Conservation (phyloP, 1,139 yeast species). For the Geotrichum histeridarum region DNA sequence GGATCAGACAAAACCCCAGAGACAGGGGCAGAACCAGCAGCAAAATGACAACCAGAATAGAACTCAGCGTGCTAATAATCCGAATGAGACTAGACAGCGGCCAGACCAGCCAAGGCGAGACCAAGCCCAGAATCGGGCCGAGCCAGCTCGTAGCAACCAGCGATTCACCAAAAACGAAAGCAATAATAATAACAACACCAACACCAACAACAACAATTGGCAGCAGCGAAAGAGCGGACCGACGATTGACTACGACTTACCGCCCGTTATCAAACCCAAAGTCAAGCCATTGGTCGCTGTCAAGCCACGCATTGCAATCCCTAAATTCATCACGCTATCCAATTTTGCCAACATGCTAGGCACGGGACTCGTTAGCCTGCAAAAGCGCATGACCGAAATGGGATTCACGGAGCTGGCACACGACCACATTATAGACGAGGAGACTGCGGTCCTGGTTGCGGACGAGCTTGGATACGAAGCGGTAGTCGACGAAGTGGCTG, state of each 20-base stretch:
- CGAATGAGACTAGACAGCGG: neutral
- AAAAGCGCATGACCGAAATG: constrained; percentile 53
- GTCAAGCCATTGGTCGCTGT: constrained; percentile 23
- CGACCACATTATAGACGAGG: constrained; percentile 77
- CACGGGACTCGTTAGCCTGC: constrained; percentile 57
- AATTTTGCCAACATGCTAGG: constrained; percentile 69
- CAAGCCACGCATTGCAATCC: constrained; percentile 46
- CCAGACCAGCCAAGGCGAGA: neutral
- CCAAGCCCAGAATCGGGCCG: neutral
- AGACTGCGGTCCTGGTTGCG: constrained; percentile 78
- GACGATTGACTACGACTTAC: neutral
- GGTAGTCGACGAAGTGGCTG: constrained; percentile 53
- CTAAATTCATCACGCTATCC: constrained; percentile 68
- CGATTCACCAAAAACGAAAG: neutral
- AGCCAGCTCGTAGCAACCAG: neutral
- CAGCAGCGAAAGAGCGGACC: neutral
- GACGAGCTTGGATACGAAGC: constrained; percentile 78
- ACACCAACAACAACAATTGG: neutral
- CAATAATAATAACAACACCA: neutral
- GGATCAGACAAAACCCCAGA: neutral
- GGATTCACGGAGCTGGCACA: constrained; percentile 76
- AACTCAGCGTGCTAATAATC: neutral
- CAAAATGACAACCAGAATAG: neutral
- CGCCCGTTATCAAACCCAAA: constrained; percentile 10
- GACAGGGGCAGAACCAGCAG: neutral